phyloP scores from a whole-genome alignment of 1,284 basidiomycete genomes.

The Heterobasidion occidentale region DNA sequence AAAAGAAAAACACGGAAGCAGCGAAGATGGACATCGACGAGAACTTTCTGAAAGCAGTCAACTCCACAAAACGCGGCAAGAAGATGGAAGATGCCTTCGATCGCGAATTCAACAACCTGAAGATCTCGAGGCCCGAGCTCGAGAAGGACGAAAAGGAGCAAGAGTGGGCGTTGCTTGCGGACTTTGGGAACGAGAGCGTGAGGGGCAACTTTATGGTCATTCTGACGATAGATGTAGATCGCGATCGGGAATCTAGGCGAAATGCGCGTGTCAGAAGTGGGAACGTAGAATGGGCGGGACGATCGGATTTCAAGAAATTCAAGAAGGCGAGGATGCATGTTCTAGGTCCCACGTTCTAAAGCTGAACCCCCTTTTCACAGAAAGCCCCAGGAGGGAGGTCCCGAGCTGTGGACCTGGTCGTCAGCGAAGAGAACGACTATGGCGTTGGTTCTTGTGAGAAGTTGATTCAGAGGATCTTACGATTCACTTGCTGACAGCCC shows the following conservation, averaged over 20 bases:
- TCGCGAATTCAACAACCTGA: slow-evolving; percentile 77
- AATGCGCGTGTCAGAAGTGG: slow-evolving; percentile 12
- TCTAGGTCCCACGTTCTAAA: not conserved
- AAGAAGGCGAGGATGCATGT: slow-evolving; percentile 49
- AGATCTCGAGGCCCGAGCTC: slow-evolving; percentile 64
- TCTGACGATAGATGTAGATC: slow-evolving; percentile 58
- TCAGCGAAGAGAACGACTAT: slow-evolving; percentile 45
- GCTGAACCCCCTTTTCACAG: slow-evolving; percentile 11
- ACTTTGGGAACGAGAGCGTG: slow-evolving; percentile 66
- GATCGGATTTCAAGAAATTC: slow-evolving; percentile 83
- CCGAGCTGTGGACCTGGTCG: slow-evolving; percentile 42
- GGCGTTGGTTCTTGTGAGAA: slow-evolving; percentile 45
- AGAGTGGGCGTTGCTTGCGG: slow-evolving; percentile 60
- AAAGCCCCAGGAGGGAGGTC: slow-evolving; percentile 13
- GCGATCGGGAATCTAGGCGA: not conserved
- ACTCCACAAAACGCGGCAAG: slow-evolving; percentile 67
- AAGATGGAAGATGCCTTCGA: slow-evolving; percentile 69
- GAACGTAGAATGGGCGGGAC: slow-evolving; percentile 43
- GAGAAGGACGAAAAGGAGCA: slow-evolving; percentile 29
- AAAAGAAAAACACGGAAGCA: slow-evolving; percentile 20
- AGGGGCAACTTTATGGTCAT: slow-evolving; percentile 85
- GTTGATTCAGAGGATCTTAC: not conserved
- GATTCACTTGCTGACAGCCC: not conserved
- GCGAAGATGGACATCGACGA: slow-evolving; percentile 58
- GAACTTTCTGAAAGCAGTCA: slow-evolving; percentile 64